Evolutionary conservation across 2,329 filamentous ascomycete species (phyloP).

Genomic region (Epichloe baconii): DNA sequence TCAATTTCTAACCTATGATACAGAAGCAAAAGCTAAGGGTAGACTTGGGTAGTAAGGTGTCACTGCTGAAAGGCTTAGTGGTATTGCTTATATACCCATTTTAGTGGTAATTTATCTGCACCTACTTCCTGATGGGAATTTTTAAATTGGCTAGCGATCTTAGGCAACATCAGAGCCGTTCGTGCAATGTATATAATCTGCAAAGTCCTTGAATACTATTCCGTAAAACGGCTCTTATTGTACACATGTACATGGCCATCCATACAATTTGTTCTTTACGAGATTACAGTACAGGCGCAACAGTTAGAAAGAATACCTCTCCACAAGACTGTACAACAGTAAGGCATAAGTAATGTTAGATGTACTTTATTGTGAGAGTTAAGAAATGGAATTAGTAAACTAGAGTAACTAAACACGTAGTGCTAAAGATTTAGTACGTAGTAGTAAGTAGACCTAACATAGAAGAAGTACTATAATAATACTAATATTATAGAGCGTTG

Average conservation of each 20-base stretch:
- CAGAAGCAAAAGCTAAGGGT: conserved; percentile 62
- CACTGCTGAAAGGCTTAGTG: not conserved
- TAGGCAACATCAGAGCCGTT: not conserved
- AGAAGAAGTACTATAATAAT: too few relatives aligned
- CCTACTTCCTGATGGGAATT: not conserved
- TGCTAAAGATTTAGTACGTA: too few relatives aligned
- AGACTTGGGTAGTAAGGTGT: conserved; percentile 38
- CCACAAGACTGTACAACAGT: not conserved
- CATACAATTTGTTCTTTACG: not conserved
- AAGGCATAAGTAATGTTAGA: not conserved
- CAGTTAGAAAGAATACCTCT: not conserved
- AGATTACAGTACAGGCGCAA: not conserved
- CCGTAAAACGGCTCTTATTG: not conserved
- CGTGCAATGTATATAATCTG: not conserved
- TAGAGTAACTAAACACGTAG: too few relatives aligned
- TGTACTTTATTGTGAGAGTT: not conserved
- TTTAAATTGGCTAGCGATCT: not conserved
- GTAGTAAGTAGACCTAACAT: too few relatives aligned
- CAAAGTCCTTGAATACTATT: not conserved
- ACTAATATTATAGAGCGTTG: too few relatives aligned
- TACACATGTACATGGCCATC: not conserved
- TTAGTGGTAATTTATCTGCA: not conserved
- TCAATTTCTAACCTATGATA: conserved; percentile 9
- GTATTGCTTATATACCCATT: not conserved
- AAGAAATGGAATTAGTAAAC: too few relatives aligned